Base-by-base conservation (phyloP, 2,329 filamentous ascomycete genomes). In the Basipetospora chlamydospora region DNA sequence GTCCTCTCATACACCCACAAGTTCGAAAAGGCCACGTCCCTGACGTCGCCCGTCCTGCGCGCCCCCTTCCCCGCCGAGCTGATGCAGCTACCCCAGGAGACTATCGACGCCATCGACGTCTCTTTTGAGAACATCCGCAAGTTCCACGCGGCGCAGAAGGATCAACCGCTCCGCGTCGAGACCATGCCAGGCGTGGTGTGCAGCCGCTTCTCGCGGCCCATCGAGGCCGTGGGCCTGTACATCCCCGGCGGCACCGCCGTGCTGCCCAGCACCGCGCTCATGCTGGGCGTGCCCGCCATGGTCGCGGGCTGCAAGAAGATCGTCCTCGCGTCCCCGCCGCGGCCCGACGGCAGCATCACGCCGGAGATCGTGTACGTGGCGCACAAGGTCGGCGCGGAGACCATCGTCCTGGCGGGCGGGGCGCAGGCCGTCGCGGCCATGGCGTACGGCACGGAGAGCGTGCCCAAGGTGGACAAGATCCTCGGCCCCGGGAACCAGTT, bases 391-490 rank as follows among this genome's bases (percentile, higher is more conserved):
- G 88, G 88, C 34, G 90, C 90, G 2, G 84, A 95, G 59, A 85
- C 83, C 52, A 96, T 98, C 47, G 88, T 98, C 5, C 72, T 98
- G 18, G 90, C 90, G 9, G 90, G 90, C 42, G 90, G 90, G 43
- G 90, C 88, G 1, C 90, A 98, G 61, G 90, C 90, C 29, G 78
- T 98, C 26, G 90, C 88, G 15, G 90, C 90, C 33, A 81, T 98
- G 79, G 90, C 90, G 2, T 98, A 98, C 60, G 90, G 90, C 33
- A 98, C 90, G 1, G 81, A 95, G 59, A 88, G 78, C 47, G 76
- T 98, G 35, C 83, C 68, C 57, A 98, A 98, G 64, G 90, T 98
- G 6, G 90, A 98, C 67, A 98, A 98, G 73, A 95, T 98, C 47
- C 74, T 96, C 10, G 90, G 90, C 0, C 90, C 90, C 3, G 90